Evolutionary conservation across 257 asterid genomes (phyloP).

Genomic region (Solanum chaucha): DNA sequence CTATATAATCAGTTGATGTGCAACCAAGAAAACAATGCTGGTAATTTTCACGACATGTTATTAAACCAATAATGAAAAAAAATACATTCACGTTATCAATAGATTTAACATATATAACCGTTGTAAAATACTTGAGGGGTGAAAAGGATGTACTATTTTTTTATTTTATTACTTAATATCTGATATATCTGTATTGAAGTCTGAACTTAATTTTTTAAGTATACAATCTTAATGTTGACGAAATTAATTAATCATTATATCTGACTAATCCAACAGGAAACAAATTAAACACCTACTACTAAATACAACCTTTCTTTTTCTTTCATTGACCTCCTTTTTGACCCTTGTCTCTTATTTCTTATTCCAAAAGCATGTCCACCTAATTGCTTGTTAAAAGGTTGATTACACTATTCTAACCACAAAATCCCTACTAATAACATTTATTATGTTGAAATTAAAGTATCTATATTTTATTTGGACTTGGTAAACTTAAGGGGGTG

Average conservation of each 20-base stretch:
- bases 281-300: neutral
- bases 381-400: neutral
- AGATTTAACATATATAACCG: neutral
- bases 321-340: neutral
- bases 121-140: neutral
- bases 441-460: neutral
- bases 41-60: neutral
- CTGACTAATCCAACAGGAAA: neutral
- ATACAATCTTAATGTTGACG: neutral
- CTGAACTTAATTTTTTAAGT: too few relatives aligned
- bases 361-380: neutral
- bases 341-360: neutral
- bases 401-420: neutral
- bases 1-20: neutral
- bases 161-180: fast-evolving
- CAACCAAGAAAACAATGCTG: fast-evolving
- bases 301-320: neutral
- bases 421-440: neutral
- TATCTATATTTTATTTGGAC: neutral
- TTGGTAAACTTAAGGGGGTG: neutral
- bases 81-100: neutral
- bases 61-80: neutral
- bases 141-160: neutral
- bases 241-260: neutral
- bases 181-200: too few relatives aligned